phyloP scores from a whole-genome alignment of 768 basidiomycete genomes.

The Rossbeevera mucosa region DNA sequence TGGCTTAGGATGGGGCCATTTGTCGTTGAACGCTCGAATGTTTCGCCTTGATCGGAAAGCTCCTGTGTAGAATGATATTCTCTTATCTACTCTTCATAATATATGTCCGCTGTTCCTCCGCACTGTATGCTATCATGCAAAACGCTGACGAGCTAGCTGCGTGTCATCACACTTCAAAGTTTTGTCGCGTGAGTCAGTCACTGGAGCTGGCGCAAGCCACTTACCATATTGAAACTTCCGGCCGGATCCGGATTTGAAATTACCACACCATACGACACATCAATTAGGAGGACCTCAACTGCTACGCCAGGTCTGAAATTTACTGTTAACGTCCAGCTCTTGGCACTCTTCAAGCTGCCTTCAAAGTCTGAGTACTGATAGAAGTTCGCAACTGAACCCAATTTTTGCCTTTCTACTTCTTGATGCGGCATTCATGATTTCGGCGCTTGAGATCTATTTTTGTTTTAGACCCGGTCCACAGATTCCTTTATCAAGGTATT shows the following conservation, averaged over 20 bases:
- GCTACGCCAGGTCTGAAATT: not conserved
- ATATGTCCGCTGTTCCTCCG: not conserved
- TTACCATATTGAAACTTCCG: conserved; percentile 1
- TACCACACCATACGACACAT: not conserved
- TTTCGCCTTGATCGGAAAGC: not conserved
- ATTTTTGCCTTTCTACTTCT: not conserved
- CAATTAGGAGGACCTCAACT: not conserved
- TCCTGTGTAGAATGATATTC: not conserved
- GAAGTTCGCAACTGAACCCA: not conserved
- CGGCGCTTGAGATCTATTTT: too few relatives aligned
- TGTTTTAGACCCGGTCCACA: not conserved
- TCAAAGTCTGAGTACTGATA: not conserved
- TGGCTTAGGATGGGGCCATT: not conserved
- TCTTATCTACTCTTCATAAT: not conserved
- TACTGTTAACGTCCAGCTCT: not conserved
- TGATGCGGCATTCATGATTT: too few relatives aligned
- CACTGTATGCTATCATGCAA: not conserved
- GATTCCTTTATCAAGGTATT: not conserved
- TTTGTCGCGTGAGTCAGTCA: not conserved
- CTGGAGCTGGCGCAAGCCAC: conserved; percentile 3
- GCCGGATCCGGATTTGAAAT: conserved; percentile 8
- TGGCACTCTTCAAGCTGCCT: not conserved
- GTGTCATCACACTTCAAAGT: not conserved
- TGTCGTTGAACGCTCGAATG: not conserved
- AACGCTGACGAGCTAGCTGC: not conserved